Percentiles rank a stretch among this genome's conserved stretches.
phyloP scores from a whole-genome alignment of 1,284 basidiomycete species.

The Ganoderma boninense region DNA sequence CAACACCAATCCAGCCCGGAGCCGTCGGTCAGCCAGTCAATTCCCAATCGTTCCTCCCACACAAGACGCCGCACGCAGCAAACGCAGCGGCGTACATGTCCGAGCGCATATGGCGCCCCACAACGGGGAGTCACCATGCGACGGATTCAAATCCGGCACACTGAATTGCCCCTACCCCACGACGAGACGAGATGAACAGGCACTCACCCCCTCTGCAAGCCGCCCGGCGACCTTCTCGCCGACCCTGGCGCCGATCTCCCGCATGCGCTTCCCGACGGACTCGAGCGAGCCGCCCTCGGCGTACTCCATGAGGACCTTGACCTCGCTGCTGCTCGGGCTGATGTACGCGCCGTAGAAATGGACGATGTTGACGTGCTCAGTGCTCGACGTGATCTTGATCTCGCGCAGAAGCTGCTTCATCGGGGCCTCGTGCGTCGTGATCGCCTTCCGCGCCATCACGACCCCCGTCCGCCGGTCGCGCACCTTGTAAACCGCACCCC shows the following conservation, averaged over 20 bases:
- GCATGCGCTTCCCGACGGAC: conserved; percentile 86
- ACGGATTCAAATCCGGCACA: not conserved
- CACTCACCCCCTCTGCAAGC: conserved; percentile 84
- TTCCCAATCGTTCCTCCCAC: not conserved
- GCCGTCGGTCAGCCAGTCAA: conserved; percentile 25
- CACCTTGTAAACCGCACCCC: conserved; percentile 95
- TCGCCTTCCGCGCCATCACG: conserved; percentile 96
- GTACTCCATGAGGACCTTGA: conserved; percentile 97
- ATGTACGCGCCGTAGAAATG: conserved; percentile 96
- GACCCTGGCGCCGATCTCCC: conserved; percentile 81
- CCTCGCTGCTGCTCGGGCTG: conserved; percentile 89
- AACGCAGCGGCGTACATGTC: not conserved
- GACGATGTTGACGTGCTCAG: conserved; percentile 90
- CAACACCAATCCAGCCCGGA: conserved; percentile 9
- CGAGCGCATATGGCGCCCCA: conserved; percentile 10
- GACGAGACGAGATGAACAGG: conserved; percentile 4
- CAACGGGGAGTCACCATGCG: not conserved
- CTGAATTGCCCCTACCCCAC: not conserved
- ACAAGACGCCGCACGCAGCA: conserved; percentile 7
- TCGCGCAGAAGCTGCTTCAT: conserved; percentile 94
- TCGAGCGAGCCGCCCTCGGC: conserved; percentile 92
- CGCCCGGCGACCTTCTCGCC: conserved; percentile 94
- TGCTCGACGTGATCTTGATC: conserved; percentile 88
- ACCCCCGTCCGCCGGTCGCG: conserved; percentile 77
- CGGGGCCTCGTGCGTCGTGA: conserved; percentile 94